Percentiles rank a stretch among this genome's conserved stretches.
These are phyloP conservation scores for Lentinula aciculospora DNA, from an alignment of 768 basidiomycete species.

Conservation along the genomic window DNA sequence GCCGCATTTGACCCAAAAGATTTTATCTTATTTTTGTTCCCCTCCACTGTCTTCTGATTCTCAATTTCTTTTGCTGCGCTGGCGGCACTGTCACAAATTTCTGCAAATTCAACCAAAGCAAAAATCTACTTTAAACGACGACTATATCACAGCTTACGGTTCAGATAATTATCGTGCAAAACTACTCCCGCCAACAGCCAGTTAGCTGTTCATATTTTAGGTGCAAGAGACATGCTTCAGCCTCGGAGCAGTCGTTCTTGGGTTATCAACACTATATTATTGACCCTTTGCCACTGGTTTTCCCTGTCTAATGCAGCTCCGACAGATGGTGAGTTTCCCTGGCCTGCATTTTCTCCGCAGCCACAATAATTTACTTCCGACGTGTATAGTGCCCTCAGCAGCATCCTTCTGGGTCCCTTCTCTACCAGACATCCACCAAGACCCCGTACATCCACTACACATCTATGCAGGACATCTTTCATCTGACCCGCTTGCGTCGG, in stretches of 20 bases:
- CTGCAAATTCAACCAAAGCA: not conserved
- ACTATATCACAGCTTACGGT: not conserved
- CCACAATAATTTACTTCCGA: not conserved
- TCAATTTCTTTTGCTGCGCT: not conserved
- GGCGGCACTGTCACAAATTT: not conserved
- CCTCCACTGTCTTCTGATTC: not conserved
- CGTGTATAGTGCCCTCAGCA: conserved; percentile 59
- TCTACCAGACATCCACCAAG: conserved; percentile 73
- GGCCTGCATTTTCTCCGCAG: not conserved
- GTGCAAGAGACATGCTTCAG: not conserved
- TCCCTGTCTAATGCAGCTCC: conserved; percentile 22
- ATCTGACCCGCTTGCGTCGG: conserved; percentile 61
- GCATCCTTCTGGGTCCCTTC: conserved; percentile 78
- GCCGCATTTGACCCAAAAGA: not conserved
- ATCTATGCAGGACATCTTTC: conserved; percentile 82
- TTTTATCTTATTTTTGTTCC: not conserved
- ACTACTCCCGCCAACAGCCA: not conserved
- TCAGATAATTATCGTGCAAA: not conserved
- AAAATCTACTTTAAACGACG: not conserved
- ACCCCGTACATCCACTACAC: conserved; percentile 63
- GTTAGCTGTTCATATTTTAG: not conserved
- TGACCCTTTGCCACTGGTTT: not conserved
- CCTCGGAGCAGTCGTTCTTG: not conserved
- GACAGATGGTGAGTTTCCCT: conserved; percentile 31
- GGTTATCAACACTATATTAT: not conserved